These are phyloP conservation scores for Blastocladiella emersonii DNA, from an alignment of 371 early-diverging fungal genomes.

Conservation along the genomic window DNA sequence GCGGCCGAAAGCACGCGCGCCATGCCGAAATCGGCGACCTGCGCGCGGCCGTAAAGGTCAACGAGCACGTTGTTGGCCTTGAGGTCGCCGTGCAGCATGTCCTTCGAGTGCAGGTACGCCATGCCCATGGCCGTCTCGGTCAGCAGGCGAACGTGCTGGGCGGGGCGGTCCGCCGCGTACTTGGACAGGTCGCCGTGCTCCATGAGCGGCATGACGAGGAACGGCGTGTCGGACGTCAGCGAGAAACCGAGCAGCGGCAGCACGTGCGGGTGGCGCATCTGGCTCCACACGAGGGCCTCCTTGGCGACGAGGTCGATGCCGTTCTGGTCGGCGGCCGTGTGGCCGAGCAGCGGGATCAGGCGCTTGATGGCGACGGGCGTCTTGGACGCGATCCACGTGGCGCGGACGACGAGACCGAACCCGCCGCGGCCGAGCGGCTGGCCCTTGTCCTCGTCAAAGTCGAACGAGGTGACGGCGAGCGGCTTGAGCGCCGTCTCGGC, in stretches of 20 bases:
- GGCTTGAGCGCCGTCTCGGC: too few species aligned
- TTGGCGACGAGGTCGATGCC: not conserved
- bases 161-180: not conserved
- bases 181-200: not conserved
- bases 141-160: not conserved
- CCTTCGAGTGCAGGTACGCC: conserved; percentile 7
- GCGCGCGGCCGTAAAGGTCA: not conserved
- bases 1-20: not conserved
- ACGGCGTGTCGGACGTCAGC: not conserved
- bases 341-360: not conserved
- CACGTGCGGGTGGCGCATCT: not conserved
- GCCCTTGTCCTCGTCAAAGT: too few species aligned
- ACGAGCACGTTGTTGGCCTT: conserved; percentile 9
- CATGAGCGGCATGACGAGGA: not conserved
- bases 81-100: conserved; percentile 7
- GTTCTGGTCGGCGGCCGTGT: not conserved
- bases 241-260: not conserved
- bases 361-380: not conserved
- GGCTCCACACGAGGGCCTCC: not conserved
- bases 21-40: conserved; percentile 5
- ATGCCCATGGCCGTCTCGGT: conserved; percentile 2
- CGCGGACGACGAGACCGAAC: not conserved
- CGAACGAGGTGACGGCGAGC: too few species aligned
- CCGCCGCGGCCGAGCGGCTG: conserved; percentile 1
- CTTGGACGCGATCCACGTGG: not conserved